Evolutionary conservation across 495 filamentous ascomycete genomes (phyloP).

Genomic region (Penicillium malachiteum): DNA sequence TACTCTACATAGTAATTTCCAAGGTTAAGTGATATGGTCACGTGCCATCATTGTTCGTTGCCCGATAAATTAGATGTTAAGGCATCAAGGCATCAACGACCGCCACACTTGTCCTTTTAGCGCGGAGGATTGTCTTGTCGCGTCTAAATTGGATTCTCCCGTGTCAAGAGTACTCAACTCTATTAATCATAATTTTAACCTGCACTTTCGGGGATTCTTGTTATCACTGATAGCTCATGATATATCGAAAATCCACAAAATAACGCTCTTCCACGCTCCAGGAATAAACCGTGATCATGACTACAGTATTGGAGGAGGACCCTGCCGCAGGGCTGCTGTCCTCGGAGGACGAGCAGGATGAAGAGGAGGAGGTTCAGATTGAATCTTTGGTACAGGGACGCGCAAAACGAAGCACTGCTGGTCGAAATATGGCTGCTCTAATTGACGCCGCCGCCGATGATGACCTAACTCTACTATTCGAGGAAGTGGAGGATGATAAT

Average conservation of each 20-base stretch:
- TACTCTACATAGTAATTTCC: too few species aligned
- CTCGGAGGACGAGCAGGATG: conserved; percentile 39
- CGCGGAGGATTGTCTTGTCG: not conserved
- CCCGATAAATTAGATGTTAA: not conserved
- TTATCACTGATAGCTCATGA: not conserved
- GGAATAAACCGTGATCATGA: conserved; percentile 10
- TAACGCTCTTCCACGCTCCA: not conserved
- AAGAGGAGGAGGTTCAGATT: conserved; percentile 38
- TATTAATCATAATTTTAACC: not conserved
- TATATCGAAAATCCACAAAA: not conserved
- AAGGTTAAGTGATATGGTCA: too few species aligned
- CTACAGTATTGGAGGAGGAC: conserved; percentile 33
- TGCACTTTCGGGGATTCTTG: too few species aligned
- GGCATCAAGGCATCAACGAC: not conserved
- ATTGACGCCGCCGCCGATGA: conserved; percentile 75
- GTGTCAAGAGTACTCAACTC: not conserved
- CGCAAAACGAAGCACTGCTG: conserved; percentile 79
- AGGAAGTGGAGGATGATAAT: conserved; percentile 82
- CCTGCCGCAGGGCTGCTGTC: conserved; percentile 28
- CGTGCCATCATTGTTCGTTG: too few species aligned
- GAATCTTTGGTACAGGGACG: conserved; percentile 79
- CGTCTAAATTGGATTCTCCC: conserved; percentile 2
- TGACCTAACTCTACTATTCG: conserved; percentile 77
- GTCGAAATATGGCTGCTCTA: conserved; percentile 77
- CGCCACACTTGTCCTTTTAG: not conserved